Percentiles rank a stretch among this genome's conserved stretches.
These are phyloP conservation scores for Chlorella sp. DNA, from an alignment of 139 green algal genomes.

Conservation along the genomic window DNA sequence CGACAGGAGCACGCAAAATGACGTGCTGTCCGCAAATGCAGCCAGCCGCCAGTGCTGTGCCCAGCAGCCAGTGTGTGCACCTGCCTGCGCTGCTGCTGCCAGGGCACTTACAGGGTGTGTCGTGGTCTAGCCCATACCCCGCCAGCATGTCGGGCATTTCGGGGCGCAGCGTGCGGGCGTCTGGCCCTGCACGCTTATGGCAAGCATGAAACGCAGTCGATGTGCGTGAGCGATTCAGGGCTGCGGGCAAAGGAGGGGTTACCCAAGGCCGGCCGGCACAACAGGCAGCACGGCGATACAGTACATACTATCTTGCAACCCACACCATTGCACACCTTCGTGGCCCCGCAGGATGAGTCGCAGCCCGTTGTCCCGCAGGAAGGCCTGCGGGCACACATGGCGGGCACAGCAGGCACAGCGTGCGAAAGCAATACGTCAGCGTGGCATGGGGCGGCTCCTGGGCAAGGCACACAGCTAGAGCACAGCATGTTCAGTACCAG, in stretches of 20 bases:
- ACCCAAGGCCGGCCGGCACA: not conserved
- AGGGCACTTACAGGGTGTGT: constrained; percentile 51
- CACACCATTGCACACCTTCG: constrained; percentile 70
- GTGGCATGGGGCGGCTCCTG: too few species aligned
- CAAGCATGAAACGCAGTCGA: not conserved
- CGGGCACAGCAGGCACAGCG: not conserved
- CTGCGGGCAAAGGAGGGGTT: too few species aligned
- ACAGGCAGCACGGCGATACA: not conserved
- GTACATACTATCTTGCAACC: not conserved
- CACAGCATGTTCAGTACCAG: too few species aligned
- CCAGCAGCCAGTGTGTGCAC: not conserved
- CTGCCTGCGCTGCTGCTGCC: not conserved
- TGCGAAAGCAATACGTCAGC: too few species aligned
- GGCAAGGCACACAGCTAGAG: too few species aligned
- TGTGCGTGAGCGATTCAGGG: too few species aligned
- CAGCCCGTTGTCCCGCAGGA: constrained; percentile 65
- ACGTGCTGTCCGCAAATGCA: not conserved
- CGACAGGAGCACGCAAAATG: too few species aligned
- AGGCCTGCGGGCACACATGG: constrained; percentile 40
- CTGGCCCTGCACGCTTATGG: constrained; percentile 69
- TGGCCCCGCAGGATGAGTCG: constrained; percentile 78
- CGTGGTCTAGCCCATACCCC: constrained; percentile 90
- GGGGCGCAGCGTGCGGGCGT: constrained; percentile 79
- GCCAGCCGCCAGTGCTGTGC: not conserved
- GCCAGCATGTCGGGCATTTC: constrained; percentile 75